These are phyloP conservation scores for Blastocystis sp. DNA, from an alignment of 352 stramenopile genomes.

Conservation along the genomic window DNA sequence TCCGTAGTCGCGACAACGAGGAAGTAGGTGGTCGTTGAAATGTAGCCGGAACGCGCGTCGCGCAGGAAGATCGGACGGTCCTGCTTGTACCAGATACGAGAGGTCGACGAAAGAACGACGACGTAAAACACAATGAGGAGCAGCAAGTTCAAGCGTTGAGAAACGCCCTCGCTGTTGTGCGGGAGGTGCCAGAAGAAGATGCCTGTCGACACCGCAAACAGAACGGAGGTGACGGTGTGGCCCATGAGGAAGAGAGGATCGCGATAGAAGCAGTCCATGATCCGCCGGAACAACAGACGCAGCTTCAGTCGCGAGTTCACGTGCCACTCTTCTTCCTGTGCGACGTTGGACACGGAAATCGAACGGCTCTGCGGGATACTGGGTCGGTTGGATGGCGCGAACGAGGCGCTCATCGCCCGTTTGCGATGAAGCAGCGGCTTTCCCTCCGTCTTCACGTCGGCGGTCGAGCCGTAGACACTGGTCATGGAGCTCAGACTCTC, in stretches of 20 bases:
- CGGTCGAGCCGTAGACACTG: not conserved
- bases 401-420: not conserved
- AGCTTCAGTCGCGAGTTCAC: not conserved
- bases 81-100: not conserved
- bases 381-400: not conserved
- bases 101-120: not conserved
- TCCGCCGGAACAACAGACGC: not conserved
- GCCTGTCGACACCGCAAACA: not conserved
- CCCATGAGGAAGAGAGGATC: not conserved
- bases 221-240: not conserved
- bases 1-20: not conserved
- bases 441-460: too few relatives aligned
- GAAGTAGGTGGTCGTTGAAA: not conserved
- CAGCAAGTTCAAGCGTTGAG: not conserved
- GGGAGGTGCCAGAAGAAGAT: slow-evolving; percentile 15
- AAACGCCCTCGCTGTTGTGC: not conserved
- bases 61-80: not conserved
- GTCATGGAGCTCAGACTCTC: not conserved
- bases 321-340: not conserved
- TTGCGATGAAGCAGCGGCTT: too few relatives aligned
- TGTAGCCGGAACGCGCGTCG: slow-evolving; percentile 12
- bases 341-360: not conserved
- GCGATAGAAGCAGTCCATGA: not conserved
- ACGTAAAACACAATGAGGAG: not conserved
- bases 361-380: not conserved